Base-by-base conservation (phyloP, 306 rosid genomes). In the Prunus fruticosa region DNA sequence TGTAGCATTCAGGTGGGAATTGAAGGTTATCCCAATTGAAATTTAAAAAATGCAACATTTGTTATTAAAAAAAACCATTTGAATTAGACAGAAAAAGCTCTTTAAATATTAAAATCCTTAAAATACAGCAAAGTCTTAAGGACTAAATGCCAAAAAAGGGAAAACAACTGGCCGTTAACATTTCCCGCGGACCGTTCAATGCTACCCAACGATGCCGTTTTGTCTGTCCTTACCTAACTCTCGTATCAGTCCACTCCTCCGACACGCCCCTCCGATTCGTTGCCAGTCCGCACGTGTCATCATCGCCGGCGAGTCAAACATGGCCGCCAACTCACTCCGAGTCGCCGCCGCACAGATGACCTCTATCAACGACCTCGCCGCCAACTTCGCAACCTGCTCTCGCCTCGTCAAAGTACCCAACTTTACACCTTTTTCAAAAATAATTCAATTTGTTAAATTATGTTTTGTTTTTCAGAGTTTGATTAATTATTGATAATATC, bases 341-440 rank as follows among this genome's bases (percentile, higher is more conserved):
- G 93, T 95, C 38, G 99, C 99, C 51, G 99, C 96, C 14, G 97
- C 90, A 75, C 97, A 95, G 86, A 95, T 95, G 97, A 91, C 96
- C 54, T 95, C 99, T 81, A 58, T 87, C 84, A 91, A 84, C 78
- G 97, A 91, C 78, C 81, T 92, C 69, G 92, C 90, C 45, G 77
- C 88, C 60, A 95, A 92, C 81, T 88, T 89, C 80, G 83, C 90
- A 78, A 89, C 91, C 49, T 90, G 91, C 82, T 89, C 93, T 78
- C 90, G 90, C 74, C 96, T 95, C 41, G 89, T 88, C 64, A 91
- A 86, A 69, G 97, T 95, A 61, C 32, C 61, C 61, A 80, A 14
- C 38, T 60, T 50, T 9, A 11, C 64, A 25, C 58, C n/a, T 3
- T 3, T 67, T 4, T 1, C 5, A 34, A 6, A 38, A 38, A 38